phyloP scores from a whole-genome alignment of 192 early-diverging fungal genomes.

The Kappamyces sp. region DNA sequence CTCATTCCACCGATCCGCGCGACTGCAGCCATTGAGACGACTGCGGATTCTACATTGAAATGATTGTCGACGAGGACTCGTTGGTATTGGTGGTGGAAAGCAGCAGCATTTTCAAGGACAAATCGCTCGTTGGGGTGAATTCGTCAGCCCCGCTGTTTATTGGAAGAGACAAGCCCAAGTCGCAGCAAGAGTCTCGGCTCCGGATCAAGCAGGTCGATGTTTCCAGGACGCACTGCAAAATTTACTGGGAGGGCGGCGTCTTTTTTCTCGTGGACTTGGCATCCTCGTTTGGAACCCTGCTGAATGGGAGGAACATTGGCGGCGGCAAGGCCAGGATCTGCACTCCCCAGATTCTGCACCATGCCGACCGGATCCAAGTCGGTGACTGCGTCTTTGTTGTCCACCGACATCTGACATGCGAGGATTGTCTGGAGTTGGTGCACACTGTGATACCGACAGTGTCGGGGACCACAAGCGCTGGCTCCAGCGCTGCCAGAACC shows the following conservation, averaged over 20 bases:
- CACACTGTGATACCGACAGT: background rate
- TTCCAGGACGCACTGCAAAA: background rate
- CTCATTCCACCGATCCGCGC: too few relatives aligned
- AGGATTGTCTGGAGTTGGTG: background rate
- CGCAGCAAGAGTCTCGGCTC: background rate
- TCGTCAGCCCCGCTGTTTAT: too few relatives aligned
- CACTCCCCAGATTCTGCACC: background rate
- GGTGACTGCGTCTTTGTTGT: background rate
- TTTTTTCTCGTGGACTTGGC: constrained; percentile 1
- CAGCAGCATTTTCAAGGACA: too few relatives aligned
- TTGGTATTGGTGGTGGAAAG: too few relatives aligned
- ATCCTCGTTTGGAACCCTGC: constrained; percentile 4
- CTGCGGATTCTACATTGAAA: too few relatives aligned
- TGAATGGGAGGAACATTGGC: background rate
- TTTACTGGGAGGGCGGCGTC: background rate
- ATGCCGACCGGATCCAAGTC: constrained; percentile 7
- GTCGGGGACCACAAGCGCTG: background rate
- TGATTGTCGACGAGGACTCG: too few relatives aligned
- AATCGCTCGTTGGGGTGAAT: too few relatives aligned
- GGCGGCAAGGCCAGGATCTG: background rate
- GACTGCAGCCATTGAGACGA: too few relatives aligned
- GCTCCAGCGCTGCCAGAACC: background rate
- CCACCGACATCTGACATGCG: background rate
- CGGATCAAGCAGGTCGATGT: constrained; percentile 3
- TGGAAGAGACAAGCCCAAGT: too few relatives aligned